Evolutionary conservation across 139 green algal species (phyloP).

Genomic region (Marvania coccoides): DNA sequence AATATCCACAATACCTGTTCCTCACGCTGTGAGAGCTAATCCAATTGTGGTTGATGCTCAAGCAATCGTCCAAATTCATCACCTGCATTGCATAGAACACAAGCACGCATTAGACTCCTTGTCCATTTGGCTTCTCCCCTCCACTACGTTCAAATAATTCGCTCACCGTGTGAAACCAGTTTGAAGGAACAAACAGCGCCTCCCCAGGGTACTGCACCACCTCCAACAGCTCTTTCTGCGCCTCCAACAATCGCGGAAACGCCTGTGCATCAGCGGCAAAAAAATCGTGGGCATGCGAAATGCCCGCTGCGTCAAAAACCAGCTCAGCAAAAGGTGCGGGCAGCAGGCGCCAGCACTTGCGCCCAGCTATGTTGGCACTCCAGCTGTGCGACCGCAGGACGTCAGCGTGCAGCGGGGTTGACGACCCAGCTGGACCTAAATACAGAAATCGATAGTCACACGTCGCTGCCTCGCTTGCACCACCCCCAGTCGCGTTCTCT

Average conservation of each 20-base stretch:
- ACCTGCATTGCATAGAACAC: background rate
- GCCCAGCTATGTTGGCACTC: constrained; percentile 65
- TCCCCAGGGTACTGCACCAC: constrained; percentile 62
- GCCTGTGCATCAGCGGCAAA: background rate
- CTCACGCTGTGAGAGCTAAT: constrained; percentile 55
- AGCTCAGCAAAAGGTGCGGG: constrained; percentile 49
- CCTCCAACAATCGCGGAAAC: constrained; percentile 34
- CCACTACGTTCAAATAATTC: background rate
- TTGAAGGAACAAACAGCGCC: constrained; percentile 84
- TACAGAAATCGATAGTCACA: constrained; percentile 85
- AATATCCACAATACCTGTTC: too few species aligned
- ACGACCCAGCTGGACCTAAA: constrained; percentile 60
- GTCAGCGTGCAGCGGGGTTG: constrained; percentile 78
- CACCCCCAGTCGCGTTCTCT: background rate
- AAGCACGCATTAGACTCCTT: background rate
- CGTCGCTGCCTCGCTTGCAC: constrained; percentile 4
- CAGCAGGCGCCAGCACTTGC: constrained; percentile 72
- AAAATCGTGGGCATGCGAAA: background rate
- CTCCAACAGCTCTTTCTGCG: constrained; percentile 21
- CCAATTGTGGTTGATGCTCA: constrained; percentile 88
- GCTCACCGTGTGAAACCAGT: constrained; percentile 80
- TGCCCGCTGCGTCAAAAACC: constrained; percentile 26
- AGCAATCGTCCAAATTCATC: constrained; percentile 63
- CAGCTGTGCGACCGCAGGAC: constrained; percentile 80
- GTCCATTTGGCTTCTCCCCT: background rate